Evolutionary conservation across 805 yeast species (phyloP).

Genomic region (Dipodascus albidus): DNA sequence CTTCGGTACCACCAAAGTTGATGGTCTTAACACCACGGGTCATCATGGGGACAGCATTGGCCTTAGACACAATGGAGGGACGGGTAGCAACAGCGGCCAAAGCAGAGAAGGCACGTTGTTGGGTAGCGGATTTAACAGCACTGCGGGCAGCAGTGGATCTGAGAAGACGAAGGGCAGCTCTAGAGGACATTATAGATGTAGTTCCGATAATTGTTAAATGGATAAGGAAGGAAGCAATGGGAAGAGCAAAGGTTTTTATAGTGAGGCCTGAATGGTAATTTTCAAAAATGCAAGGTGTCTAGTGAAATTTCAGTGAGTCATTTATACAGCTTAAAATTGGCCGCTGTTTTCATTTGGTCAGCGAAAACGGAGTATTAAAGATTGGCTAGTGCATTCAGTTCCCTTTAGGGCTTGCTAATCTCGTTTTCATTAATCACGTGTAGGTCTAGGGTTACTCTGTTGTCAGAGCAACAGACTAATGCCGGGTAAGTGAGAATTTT

Average conservation of each 20-base stretch:
- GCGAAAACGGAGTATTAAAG: not conserved
- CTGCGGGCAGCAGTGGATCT: constrained; percentile 33
- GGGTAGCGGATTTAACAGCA: constrained; percentile 33
- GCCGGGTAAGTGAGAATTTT: not conserved
- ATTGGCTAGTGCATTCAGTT: not conserved
- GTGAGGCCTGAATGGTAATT: not conserved
- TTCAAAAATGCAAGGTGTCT: not conserved
- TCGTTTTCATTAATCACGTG: too few species aligned
- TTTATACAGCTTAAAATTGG: not conserved
- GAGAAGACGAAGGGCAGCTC: constrained; percentile 27
- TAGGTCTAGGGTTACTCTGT: not conserved
- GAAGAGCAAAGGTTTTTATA: not conserved
- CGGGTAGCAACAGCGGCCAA: constrained; percentile 30
- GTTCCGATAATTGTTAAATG: not conserved
- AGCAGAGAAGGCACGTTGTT: constrained; percentile 52
- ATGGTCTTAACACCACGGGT: constrained; percentile 91
- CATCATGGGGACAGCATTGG: constrained; percentile 43
- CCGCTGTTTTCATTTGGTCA: not conserved
- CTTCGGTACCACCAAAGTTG: constrained; percentile 93
- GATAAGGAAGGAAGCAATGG: not conserved
- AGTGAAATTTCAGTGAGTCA: not conserved
- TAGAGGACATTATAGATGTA: constrained; percentile 12
- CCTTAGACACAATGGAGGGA: constrained; percentile 19
- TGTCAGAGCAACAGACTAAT: not conserved
- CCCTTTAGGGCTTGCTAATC: not conserved